Base-by-base conservation (phyloP, 2,329 filamentous ascomycete genomes). In the Stylonectria norvegica region DNA sequence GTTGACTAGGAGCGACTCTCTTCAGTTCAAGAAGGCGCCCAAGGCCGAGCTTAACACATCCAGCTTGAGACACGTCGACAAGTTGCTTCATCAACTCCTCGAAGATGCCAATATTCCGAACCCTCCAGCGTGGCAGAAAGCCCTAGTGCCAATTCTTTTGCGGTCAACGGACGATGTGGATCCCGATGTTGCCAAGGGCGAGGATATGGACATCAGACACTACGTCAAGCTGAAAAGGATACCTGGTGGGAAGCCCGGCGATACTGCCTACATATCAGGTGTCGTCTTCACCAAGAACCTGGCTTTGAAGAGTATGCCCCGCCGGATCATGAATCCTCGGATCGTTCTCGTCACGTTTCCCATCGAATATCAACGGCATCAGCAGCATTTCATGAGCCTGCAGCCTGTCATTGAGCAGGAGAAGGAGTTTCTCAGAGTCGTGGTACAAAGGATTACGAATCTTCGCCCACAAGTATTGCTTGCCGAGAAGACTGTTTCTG, bases 221-320 rank as follows among this genome's bases (percentile, higher is more conserved):
- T 98, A 96, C 58, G 89, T 98, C 48, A 98, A 98, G 61, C 69
- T 98, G 20, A 98, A 98, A 62, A 95, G 94, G 60, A 93, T 98
- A 10, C 87, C 90, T 1, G 91, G 93, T 12, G 91, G 90, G 12
- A 85, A 79, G 49, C 90, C 91, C 14, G 83, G 87, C 17, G 91
- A 98, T 64, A 97, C 91, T 5, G 83, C 85, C n/a, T 98, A 98
- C 62, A 85, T 97, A 12, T 95, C 93, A 8, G 94, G 93, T 1
- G 84, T 98, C 7, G 90, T 98, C 2, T 98, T 98, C 62, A 93
- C 89, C 10, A 98, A 98, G 62, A 98, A 98, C 49, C 71, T 98
- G 36, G 93, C 94, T 0, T 70, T 97, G 37, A 98, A 98, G 62
- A 95, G 86, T 64, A 98, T 98, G 93, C 84, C 87, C 14, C 80